Conservation (phyloP, 331 rosid genomes). For the Pyracantha coccinea region DNA sequence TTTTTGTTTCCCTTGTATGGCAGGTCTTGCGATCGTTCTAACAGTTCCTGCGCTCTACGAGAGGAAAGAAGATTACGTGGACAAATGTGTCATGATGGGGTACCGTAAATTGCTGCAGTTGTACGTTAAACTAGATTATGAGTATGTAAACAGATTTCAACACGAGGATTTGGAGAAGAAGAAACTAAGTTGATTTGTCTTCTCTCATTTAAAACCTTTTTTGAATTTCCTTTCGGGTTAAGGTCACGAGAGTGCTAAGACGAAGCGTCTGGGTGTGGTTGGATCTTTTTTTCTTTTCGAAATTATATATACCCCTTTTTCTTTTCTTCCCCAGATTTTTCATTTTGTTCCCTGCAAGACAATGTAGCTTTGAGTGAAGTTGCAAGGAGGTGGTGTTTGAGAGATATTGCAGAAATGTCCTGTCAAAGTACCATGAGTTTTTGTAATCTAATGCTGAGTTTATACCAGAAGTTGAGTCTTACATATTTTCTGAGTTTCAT, state of each 20-base stretch:
- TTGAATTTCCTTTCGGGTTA: conserved; percentile 6
- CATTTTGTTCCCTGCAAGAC: not conserved
- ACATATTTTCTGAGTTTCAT: not conserved
- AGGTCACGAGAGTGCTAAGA: conserved; percentile 17
- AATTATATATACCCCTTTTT: not conserved
- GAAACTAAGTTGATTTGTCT: conserved; percentile 54
- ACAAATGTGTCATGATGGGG: conserved; percentile 40
- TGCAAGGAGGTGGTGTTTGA: not conserved
- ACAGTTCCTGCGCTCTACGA: conserved; percentile 79
- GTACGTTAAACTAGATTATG: conserved; percentile 48
- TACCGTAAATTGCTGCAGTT: conserved; percentile 48
- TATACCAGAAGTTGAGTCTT: not conserved
- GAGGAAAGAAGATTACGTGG: conserved; percentile 66
- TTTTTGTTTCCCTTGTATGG: conserved; percentile 21
- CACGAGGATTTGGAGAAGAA: conserved; percentile 61
- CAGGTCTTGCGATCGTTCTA: conserved; percentile 74
- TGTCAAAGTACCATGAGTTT: not conserved
- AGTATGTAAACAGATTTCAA: conserved; percentile 34
- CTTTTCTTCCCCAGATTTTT: not conserved
- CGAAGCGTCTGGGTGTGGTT: conserved; percentile 21
- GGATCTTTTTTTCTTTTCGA: not conserved
- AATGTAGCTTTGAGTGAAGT: not conserved
- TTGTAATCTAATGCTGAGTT: not conserved
- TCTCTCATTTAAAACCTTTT: conserved; percentile 11
- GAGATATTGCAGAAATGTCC: not conserved